A percentile compares a stretch with the other conserved stretches of the same genome.
Conservation (phyloP, 306 rosid genomes). For the Myrica gale region DNA sequence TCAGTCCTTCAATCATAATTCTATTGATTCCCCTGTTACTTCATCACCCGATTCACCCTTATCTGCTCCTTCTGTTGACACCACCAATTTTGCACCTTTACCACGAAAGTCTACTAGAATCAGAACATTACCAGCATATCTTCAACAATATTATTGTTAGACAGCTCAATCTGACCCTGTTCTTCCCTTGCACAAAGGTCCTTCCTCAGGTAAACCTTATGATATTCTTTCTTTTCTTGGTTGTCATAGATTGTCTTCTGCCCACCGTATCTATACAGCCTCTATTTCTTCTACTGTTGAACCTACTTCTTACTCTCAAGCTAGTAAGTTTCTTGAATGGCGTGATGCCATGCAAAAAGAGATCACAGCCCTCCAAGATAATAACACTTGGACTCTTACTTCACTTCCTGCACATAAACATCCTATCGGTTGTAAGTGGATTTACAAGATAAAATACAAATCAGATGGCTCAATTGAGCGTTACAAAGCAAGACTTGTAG, state of each 20-base stretch:
- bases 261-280: not conserved
- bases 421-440: not conserved
- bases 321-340: not conserved
- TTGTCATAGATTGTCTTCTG: not conserved
- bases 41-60: too few species aligned
- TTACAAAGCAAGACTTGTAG: not conserved
- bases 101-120: too few species aligned
- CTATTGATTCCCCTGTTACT: too few species aligned
- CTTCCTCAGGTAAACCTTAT: too few species aligned
- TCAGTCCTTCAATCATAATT: too few species aligned
- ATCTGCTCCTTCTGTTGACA: too few species aligned
- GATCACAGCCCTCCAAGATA: not conserved
- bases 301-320: not conserved
- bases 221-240: too few species aligned
- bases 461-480: not conserved
- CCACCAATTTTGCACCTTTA: too few species aligned
- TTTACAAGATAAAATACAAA: not conserved
- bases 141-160: too few species aligned
- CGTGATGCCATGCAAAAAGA: not conserved
- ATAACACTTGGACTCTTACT: not conserved
- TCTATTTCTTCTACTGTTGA: not conserved
- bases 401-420: not conserved
- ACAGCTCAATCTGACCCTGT: too few species aligned
- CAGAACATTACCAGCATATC: too few species aligned
- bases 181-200: too few species aligned